A percentile compares a stretch with the other conserved stretches of the same genome.
Conservation (phyloP, 1,284 basidiomycete genomes). For the Schizophyllum commune region DNA sequence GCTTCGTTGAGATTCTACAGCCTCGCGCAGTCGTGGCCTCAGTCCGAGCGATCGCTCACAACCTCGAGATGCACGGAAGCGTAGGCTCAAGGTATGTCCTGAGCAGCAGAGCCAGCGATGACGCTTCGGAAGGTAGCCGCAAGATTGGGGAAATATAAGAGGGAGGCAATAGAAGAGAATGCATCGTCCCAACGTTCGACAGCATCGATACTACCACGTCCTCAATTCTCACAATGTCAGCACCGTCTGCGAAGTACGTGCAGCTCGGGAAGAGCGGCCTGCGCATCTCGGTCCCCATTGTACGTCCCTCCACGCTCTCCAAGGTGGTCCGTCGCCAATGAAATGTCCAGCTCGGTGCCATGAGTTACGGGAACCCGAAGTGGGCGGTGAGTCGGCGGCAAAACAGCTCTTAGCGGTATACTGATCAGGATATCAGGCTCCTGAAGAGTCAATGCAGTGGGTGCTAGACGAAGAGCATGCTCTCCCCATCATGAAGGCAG, state of each 20-base stretch:
- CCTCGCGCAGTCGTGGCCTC: no score
- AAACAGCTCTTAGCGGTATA: not conserved
- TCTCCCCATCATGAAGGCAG: conserved; percentile 33
- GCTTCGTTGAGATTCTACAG: no score
- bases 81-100: no score
- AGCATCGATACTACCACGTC: no score
- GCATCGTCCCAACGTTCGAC: no score
- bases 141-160: no score
- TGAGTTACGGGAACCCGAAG: conserved; percentile 36
- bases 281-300: conserved; percentile 36
- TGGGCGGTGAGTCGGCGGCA: conserved; percentile 23
- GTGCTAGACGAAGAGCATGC: conserved; percentile 35
- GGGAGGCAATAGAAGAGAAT: no score
- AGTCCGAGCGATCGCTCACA: no score
- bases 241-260: not conserved
- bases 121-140: no score
- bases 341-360: conserved; percentile 30
- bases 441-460: conserved; percentile 21
- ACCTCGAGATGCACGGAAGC: no score
- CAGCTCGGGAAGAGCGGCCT: conserved; percentile 32
- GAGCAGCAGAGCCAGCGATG: no score
- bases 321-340: not conserved
- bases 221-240: not conserved
- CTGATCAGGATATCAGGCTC: not conserved
- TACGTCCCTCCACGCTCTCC: conserved; percentile 9